phyloP scores from a whole-genome alignment of 306 rosid species.

The Leucaena leucocephala region DNA sequence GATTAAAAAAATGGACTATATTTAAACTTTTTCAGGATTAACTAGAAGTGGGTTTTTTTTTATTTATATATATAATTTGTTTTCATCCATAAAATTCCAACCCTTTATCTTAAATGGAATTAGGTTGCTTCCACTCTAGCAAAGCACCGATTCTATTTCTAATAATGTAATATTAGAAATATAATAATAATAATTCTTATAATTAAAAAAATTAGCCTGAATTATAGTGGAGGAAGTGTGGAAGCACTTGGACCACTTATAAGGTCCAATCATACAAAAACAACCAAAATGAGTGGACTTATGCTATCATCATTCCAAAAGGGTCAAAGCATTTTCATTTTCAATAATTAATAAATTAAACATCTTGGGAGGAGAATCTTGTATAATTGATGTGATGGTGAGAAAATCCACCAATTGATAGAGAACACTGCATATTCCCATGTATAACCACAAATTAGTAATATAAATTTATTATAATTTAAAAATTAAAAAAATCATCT shows the following conservation, averaged over 20 bases:
- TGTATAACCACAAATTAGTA: not conserved
- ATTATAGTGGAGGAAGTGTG: not conserved
- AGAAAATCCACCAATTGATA: not conserved
- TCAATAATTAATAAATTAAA: not conserved
- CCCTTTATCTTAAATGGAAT: no score
- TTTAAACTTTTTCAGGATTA: not conserved
- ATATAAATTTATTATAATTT: not conserved
- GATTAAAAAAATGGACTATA: not conserved
- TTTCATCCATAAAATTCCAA: no score
- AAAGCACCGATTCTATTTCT: not conserved
- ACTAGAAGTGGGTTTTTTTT: no score
- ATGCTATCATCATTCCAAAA: not conserved
- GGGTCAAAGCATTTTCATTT: not conserved
- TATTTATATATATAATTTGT: no score
- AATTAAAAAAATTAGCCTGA: not conserved
- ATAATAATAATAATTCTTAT: not conserved
- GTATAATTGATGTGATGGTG: not conserved
- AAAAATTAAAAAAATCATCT: not conserved
- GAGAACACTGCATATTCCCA: not conserved
- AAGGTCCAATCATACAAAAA: constrained; percentile 31
- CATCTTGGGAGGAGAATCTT: not conserved
- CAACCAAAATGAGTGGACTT: constrained; percentile 7
- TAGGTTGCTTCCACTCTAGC: no score
- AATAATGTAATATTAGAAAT: not conserved
- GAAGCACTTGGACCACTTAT: not conserved